Percentiles rank a stretch among this genome's conserved stretches.
Evolutionary conservation across 129 eudicot genomes (phyloP).

Genomic region (Lonicera japonica): DNA sequence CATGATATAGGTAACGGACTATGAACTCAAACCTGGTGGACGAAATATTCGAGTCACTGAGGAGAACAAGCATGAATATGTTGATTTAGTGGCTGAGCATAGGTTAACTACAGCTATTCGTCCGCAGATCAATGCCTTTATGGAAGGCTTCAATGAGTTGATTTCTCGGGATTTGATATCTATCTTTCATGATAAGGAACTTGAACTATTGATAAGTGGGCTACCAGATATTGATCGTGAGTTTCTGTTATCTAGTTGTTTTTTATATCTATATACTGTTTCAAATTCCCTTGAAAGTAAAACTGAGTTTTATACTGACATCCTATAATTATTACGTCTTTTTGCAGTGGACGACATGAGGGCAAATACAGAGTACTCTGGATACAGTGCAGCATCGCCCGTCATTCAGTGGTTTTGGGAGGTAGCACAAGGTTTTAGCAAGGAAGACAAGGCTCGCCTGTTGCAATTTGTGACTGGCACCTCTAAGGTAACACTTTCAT

Average conservation of each 20-base stretch:
- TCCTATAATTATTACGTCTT: slow-evolving; percentile 1
- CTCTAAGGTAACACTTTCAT: slow-evolving; percentile 57
- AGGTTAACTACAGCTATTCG: slow-evolving; percentile 97
- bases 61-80: slow-evolving; percentile 92
- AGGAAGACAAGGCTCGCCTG: slow-evolving; percentile 98
- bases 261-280: not conserved
- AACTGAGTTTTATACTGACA: not conserved
- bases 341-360: slow-evolving; percentile 90
- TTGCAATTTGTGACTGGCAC: slow-evolving; percentile 99
- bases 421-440: slow-evolving; percentile 87
- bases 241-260: slow-evolving; percentile 15
- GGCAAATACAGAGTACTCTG: slow-evolving; percentile 93
- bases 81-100: slow-evolving; percentile 95
- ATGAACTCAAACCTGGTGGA: slow-evolving; percentile 91
- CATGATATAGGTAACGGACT: slow-evolving; percentile 75
- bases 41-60: slow-evolving; percentile 94
- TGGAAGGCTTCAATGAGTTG: slow-evolving; percentile 88
- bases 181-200: slow-evolving; percentile 89
- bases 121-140: slow-evolving; percentile 92
- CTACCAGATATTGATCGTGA: slow-evolving; percentile 95
- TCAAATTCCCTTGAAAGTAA: not conserved
- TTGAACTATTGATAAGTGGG: slow-evolving; percentile 89
- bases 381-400: slow-evolving; percentile 89
- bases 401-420: slow-evolving; percentile 99
- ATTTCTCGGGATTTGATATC: slow-evolving; percentile 73